Base-by-base conservation (phyloP, 495 filamentous ascomycete genomes). In the Penicillium psychrofluorescens region DNA sequence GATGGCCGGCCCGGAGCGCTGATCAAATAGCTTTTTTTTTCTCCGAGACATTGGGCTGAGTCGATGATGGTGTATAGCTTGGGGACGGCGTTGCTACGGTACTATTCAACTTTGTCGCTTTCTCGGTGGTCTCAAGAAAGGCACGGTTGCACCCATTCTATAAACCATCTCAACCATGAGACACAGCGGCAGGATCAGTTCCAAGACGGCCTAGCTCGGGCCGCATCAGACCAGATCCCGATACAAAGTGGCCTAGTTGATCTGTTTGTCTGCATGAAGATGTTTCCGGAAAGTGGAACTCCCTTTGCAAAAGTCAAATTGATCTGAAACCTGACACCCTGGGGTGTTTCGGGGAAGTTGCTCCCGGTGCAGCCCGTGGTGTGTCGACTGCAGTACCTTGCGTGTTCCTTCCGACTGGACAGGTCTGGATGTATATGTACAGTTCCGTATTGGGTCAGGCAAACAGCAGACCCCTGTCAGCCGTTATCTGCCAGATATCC, bases 281-380 rank as follows among this genome's bases (percentile, higher is more conserved):
- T 22, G 22, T 22, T 22, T 22, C 22, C 22, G 22, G 37, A 32
- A 29, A 37, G 10, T 35, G 13, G 22, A 29, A 29, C 22, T 4
- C 35, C 45, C 28, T 34, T 16, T 4, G 32, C 41, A 35, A 38
- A 48, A 44, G 29, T 45, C 36, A 33, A 46, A 56, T 53, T 46
- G 49, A 50, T 50, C 53, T 56, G 52, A 50, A 53, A 56, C 44
- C 33, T 10, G 37, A 40, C 31, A 8, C 13, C 11, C 27, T 14
- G 27, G 36, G 30, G 41, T 30, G 34, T 38, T 39, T 55, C 38
- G 43, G 41, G 46, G 53, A 43, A 34, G 36, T 15, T 29, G 10
- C 13, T 13, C 14, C 5, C 32, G 32, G n/a, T 16, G 8, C 37
- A 43, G 35, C 42, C 49, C 45, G 35, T 36, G 4, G 22, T 22